Evolutionary conservation across 169 alveolate species (phyloP).

Genomic region (Cryptosporidium ryanae): DNA sequence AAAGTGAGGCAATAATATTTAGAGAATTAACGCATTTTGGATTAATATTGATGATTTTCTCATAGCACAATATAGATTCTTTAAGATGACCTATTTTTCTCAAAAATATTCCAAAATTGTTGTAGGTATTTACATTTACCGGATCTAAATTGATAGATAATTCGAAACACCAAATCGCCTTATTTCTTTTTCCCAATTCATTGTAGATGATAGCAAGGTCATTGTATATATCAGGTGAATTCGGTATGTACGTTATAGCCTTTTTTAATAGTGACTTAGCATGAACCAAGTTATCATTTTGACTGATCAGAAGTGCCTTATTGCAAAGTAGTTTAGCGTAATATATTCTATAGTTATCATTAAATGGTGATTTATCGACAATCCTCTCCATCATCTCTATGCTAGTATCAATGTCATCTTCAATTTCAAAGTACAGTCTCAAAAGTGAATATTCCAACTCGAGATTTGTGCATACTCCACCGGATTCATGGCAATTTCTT

Average conservation of each 20-base stretch:
- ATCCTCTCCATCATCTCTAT: slow-evolving; percentile 30
- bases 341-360: slow-evolving; percentile 42
- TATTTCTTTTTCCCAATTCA: slow-evolving; percentile 51
- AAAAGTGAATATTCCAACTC: slow-evolving; percentile 40
- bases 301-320: slow-evolving; percentile 17
- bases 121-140: slow-evolving; percentile 14
- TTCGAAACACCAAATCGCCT: slow-evolving; percentile 68
- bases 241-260: slow-evolving; percentile 49
- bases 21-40: slow-evolving; percentile 43
- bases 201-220: slow-evolving; percentile 45
- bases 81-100: slow-evolving; percentile 32
- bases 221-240: slow-evolving; percentile 41
- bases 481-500: background rate
- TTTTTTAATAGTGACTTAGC: slow-evolving; percentile 29
- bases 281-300: background rate
- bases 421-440: slow-evolving; percentile 51
- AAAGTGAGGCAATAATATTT: slow-evolving; percentile 75
- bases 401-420: slow-evolving; percentile 15
- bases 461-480: background rate
- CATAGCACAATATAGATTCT: slow-evolving; percentile 52
- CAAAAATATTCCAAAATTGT: slow-evolving; percentile 37
- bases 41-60: slow-evolving; percentile 14
- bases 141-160: slow-evolving; percentile 43
- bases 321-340: slow-evolving; percentile 3
- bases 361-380: slow-evolving; percentile 26